phyloP scores from a whole-genome alignment of 2,329 filamentous ascomycete genomes.

The Xylariomycetidae sp. region DNA sequence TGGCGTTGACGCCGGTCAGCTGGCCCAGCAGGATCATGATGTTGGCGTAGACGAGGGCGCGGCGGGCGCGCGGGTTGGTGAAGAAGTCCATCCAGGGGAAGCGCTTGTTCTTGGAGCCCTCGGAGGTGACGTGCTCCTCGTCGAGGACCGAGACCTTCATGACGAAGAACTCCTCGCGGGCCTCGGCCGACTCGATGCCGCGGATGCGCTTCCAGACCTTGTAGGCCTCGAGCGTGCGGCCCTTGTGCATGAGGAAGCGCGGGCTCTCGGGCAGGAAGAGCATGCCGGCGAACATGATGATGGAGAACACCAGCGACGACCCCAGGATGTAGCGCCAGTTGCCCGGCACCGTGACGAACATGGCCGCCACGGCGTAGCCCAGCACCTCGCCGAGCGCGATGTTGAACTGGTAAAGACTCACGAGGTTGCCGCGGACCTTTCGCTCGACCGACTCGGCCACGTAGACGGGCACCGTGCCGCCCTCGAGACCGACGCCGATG shows the following conservation, averaged over 20 bases:
- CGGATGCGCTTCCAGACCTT: conserved; percentile 71
- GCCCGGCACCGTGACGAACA: conserved; percentile 64
- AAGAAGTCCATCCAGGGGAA: conserved; percentile 72
- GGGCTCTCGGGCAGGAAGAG: conserved; percentile 68
- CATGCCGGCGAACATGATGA: conserved; percentile 59
- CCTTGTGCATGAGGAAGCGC: conserved; percentile 67
- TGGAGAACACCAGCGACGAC: conserved; percentile 66
- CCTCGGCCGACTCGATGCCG: conserved; percentile 50
- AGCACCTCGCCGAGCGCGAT: conserved; percentile 71
- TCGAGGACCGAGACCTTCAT: conserved; percentile 61
- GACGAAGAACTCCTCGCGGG: conserved; percentile 65
- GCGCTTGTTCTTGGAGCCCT: conserved; percentile 46
- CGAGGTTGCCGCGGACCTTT: conserved; percentile 64
- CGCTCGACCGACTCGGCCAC: conserved; percentile 69
- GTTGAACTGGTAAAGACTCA: conserved; percentile 71
- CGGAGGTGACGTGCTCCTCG: conserved; percentile 49
- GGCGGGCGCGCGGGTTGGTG: conserved; percentile 62
- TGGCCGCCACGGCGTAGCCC: conserved; percentile 68
- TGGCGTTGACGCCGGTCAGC: conserved; percentile 65
- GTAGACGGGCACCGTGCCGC: conserved; percentile 70
- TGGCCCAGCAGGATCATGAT: conserved; percentile 68
- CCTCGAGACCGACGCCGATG: conserved; percentile 66
- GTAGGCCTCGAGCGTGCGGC: conserved; percentile 53
- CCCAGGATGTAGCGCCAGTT: conserved; percentile 74
- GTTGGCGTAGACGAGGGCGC: conserved; percentile 63